Conservation (phyloP, 768 basidiomycete genomes). For the Podaxis sp. region DNA sequence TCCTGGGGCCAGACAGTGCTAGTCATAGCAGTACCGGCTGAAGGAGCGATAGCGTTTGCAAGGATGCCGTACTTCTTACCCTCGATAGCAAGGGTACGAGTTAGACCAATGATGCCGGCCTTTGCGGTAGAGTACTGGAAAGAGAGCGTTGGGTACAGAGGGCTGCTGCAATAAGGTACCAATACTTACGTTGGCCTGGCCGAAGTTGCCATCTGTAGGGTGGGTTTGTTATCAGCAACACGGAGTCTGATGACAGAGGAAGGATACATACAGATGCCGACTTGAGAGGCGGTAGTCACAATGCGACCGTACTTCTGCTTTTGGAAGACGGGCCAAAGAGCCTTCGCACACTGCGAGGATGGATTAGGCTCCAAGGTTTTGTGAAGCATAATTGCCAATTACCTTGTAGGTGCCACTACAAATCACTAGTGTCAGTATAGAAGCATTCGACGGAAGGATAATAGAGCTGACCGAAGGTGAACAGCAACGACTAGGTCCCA, state of each 20-base stretch:
- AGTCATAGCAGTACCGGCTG: constrained; percentile 91
- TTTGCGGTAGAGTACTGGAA: constrained; percentile 87
- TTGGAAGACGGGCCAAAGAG: constrained; percentile 95
- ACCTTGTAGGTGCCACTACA: constrained; percentile 84
- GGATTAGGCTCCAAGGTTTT: not conserved
- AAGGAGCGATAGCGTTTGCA: constrained; percentile 84
- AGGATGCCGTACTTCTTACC: constrained; percentile 90
- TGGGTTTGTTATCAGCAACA: not conserved
- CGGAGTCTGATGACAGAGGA: not conserved
- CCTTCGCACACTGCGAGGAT: constrained; percentile 74
- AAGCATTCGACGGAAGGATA: constrained; percentile 7
- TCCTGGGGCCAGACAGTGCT: constrained; percentile 82
- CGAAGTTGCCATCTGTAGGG: constrained; percentile 83
- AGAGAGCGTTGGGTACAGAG: constrained; percentile 5
- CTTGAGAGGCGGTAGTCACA: constrained; percentile 89
- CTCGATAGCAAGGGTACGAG: constrained; percentile 88
- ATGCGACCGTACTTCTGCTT: constrained; percentile 97
- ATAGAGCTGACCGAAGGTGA: constrained; percentile 60
- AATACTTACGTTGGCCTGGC: constrained; percentile 77
- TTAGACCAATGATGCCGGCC: constrained; percentile 86
- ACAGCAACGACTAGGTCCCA: constrained; percentile 93
- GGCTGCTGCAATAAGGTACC: not conserved
- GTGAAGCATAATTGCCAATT: not conserved
- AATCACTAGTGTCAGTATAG: constrained; percentile 7
- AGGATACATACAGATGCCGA: constrained; percentile 79